Conservation (phyloP, 371 early-diverging fungal genomes). For the Fennellomyces sp. region DNA sequence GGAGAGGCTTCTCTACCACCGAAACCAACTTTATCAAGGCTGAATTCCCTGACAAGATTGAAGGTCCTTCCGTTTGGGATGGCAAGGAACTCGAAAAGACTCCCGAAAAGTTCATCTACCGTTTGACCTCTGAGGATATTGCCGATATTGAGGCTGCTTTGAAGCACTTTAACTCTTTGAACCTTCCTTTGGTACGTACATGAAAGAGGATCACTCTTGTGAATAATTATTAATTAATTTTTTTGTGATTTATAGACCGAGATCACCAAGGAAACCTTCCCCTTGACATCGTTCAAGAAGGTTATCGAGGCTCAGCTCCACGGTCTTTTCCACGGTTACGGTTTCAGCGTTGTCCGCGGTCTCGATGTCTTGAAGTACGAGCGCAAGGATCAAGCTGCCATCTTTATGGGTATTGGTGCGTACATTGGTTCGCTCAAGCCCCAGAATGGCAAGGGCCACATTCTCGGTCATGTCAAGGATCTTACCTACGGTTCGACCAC, state of each 20-base stretch:
- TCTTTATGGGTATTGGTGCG: slow-evolving; percentile 51
- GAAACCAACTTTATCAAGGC: slow-evolving; percentile 18
- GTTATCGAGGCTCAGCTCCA: slow-evolving; percentile 28
- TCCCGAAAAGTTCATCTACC: slow-evolving; percentile 44
- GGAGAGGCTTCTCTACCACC: slow-evolving; percentile 29
- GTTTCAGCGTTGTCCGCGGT: slow-evolving; percentile 43
- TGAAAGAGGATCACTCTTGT: neutral
- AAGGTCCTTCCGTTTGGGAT: slow-evolving; percentile 43
- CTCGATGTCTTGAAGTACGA: slow-evolving; percentile 37
- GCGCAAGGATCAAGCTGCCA: slow-evolving; percentile 38
- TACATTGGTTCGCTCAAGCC: slow-evolving; percentile 38
- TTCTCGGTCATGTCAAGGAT: slow-evolving; percentile 51
- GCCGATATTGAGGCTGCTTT: slow-evolving; percentile 39
- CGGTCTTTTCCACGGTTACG: slow-evolving; percentile 33
- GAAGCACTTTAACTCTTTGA: slow-evolving; percentile 28
- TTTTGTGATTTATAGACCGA: slow-evolving; percentile 11
- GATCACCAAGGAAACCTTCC: slow-evolving; percentile 29
- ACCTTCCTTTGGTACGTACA: slow-evolving; percentile 26
- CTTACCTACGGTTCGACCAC: slow-evolving; percentile 39
- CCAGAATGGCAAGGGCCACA: slow-evolving; percentile 47
- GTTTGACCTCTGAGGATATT: slow-evolving; percentile 37
- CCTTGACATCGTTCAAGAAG: slow-evolving; percentile 28
- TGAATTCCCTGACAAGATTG: slow-evolving; percentile 38
- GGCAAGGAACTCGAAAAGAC: slow-evolving; percentile 40
- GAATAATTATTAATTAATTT: neutral